Evolutionary conservation across 495 filamentous ascomycete genomes (phyloP), one percentile per base, ranked within the genome.

Genomic region (Penicillium antarcticum): DNA sequence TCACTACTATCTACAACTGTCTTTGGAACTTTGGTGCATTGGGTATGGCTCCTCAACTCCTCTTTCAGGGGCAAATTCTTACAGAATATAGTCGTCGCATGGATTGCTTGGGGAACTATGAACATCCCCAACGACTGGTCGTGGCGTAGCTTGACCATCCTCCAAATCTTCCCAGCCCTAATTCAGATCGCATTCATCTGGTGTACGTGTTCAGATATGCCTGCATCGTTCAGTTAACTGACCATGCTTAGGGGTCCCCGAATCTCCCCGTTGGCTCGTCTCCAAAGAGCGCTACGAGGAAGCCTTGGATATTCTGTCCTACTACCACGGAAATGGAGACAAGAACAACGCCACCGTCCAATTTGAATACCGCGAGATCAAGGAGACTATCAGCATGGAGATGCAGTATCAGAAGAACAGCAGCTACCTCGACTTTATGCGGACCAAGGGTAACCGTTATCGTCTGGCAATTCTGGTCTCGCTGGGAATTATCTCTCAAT

Each of bases 391-490:
- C 14, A 47, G 42, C 1, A 18, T 62, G 26, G 63, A 68, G 47
- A 63, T 68, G 53, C 55, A 65, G 46, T 49, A 53, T 45, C 47
- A 60, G 40, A 67, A 70, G 39, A 50, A 56, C 39, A 61, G 51
- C 39, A 60, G 62, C 34, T 78, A 70, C 53, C 33, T 62, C 19
- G 82, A 86, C 56, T 84, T 88, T 73, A 73, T 87, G 75, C 66
- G 64, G 48, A 87, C 84, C 49, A 80, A 74, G 66, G 85, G 86
- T 49, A 88, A 88, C 71, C 77, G 83, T 13, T 82, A 85, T 60
- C 76, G 84, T 21, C 61, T 86, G 12, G 49, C 59, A 24, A 53
- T 87, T 17, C 71, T 83, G 37, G 60, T 83, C 29, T 80, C 78
- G 12, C 67, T 85, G 26, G 84, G 83, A 55, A 79, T 60, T 36